phyloP scores from a whole-genome alignment of 129 eudicot species.

The Tagetes patula region DNA sequence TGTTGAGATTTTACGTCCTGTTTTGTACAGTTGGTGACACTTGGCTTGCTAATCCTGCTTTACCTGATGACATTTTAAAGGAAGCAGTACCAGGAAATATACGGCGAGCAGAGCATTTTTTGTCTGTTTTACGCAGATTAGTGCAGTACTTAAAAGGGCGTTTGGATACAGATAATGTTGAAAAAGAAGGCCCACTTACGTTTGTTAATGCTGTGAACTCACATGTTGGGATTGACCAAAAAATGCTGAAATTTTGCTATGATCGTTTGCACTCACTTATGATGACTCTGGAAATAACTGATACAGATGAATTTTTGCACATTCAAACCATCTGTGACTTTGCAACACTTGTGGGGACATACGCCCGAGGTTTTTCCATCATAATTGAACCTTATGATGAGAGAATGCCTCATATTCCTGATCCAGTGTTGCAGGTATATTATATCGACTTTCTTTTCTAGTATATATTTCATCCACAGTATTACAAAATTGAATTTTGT shows the following conservation, averaged over 20 bases:
- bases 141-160: conserved; percentile 84
- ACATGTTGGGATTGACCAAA: conserved; percentile 94
- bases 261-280: conserved; percentile 90
- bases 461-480: not conserved
- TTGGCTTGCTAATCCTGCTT: conserved; percentile 90
- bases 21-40: conserved; percentile 61
- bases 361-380: conserved; percentile 90
- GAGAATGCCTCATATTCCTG: conserved; percentile 99
- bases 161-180: conserved; percentile 81
- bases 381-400: conserved; percentile 96
- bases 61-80: conserved; percentile 91
- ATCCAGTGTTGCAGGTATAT: conserved; percentile 94
- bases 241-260: conserved; percentile 84
- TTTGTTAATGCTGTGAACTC: conserved; percentile 74
- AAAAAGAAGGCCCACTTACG: conserved; percentile 91
- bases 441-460: conserved; percentile 1
- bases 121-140: conserved; percentile 89
- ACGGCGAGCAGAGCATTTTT: conserved; percentile 85
- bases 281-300: conserved; percentile 90
- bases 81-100: conserved; percentile 98
- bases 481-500: not conserved
- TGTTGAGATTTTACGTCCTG: not conserved
- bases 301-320: conserved; percentile 86
- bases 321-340: conserved; percentile 92
- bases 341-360: conserved; percentile 97